Evolutionary conservation across 345 rosid genomes (phyloP), one percentile per base, ranked within the genome.

Genomic region (Arabidopsis arenosa): DNA sequence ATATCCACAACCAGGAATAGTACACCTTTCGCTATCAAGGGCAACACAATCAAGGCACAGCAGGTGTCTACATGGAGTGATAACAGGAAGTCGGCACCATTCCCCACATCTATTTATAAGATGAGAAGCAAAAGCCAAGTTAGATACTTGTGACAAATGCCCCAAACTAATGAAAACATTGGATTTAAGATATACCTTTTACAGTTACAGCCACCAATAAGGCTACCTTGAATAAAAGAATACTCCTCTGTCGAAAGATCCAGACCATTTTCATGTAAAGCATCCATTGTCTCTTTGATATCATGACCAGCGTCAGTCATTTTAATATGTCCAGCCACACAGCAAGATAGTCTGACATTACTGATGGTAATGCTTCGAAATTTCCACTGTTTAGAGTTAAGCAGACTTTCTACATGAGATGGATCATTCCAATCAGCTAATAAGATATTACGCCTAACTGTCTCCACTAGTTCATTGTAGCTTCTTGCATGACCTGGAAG

Each of bases 361-460:
- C 84, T 84, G 23, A 95, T 82, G 26, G 96, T 88, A 58, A 80
- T 70, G 66, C 86, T 82, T 60, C 99, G 90, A 75, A 81, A 84
- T 73, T 95, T 95, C 97, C 99, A 92, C 83, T 92, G 97, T 84
- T 89, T 95, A 47, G 91, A 88, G 81, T 92, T 95, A 59, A 95
- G 88, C 83, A 95, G 85, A 80, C 99, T 95, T 86, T 95, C 97
- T 66, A 95, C 86, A 77, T 95, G 99, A 66, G 97, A 88, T 43
- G 99, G 99, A 83, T 95, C 99, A 72, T 95, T 95, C 99, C 99
- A 95, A 80, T 95, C 99, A 77, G 97, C 97, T 86, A 87, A 85
- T 66, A 95, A 81, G 75, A 95, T 85, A 78, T 95, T 95, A 57
- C 99, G 88, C 66, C 97, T 82, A 56, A 92, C 97, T 40, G 99